Evolutionary conservation across 2,329 filamentous ascomycete genomes (phyloP).

Genomic region (Aschersonia sp.): DNA sequence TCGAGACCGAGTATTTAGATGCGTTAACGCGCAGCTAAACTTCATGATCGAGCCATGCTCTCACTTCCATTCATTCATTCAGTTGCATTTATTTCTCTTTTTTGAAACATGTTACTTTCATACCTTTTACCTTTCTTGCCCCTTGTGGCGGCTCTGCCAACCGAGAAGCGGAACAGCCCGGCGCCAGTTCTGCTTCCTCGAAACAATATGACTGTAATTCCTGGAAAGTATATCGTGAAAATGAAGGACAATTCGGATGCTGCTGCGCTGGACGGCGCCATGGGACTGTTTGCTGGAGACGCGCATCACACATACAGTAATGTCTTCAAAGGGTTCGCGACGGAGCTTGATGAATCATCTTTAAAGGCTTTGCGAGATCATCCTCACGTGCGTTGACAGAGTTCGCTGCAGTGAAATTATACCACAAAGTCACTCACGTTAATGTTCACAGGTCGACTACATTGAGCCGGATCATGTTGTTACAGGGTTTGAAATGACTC

Average conservation of each 20-base stretch:
- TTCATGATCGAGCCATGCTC: not conserved
- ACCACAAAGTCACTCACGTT: too few relatives aligned
- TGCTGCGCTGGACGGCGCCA: conserved; percentile 4
- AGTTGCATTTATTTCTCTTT: not conserved
- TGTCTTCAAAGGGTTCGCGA: conserved; percentile 11
- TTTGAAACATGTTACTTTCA: conserved; percentile 5
- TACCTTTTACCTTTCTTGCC: conserved; percentile 7
- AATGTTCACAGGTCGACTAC: conserved; percentile 14
- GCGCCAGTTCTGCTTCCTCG: conserved; percentile 8
- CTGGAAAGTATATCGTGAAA: conserved; percentile 15
- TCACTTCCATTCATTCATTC: not conserved
- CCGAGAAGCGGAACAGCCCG: conserved; percentile 7
- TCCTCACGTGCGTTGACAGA: conserved; percentile 7
- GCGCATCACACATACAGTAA: conserved; percentile 11
- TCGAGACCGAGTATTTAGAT: not conserved
- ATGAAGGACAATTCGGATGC: conserved; percentile 7
- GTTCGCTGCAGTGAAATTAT: too few relatives aligned
- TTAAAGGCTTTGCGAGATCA: conserved; percentile 9
- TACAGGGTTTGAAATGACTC: conserved; percentile 4
- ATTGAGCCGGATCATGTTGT: conserved; percentile 20
- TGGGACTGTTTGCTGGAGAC: conserved; percentile 7
- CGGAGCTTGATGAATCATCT: conserved; percentile 6
- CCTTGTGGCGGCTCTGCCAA: conserved; percentile 5
- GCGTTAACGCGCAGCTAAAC: not conserved
- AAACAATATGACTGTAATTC: conserved; percentile 5